A percentile compares a stretch with the other conserved stretches of the same genome.
Conservation (phyloP, 371 early-diverging fungal species). For the Syncephalastrum racemosum region DNA sequence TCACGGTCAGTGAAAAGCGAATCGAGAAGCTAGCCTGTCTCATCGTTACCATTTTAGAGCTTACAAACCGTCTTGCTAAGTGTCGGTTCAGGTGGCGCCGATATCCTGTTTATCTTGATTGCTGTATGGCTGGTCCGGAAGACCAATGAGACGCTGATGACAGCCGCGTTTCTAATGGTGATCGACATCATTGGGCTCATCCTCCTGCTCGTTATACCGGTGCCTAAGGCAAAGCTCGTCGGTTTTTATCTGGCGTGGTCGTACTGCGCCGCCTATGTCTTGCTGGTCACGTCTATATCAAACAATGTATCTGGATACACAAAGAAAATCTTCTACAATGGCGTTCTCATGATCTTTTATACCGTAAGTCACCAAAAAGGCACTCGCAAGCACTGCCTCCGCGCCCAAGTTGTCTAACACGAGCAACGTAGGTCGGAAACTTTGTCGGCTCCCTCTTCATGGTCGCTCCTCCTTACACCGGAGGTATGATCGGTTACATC, state of each 20-base stretch:
- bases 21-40: background rate
- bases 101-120: constrained; percentile 28
- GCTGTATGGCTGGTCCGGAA: constrained; percentile 17
- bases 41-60: constrained; percentile 13
- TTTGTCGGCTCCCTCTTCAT: constrained; percentile 24
- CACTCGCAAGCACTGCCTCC: background rate
- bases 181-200: constrained; percentile 35
- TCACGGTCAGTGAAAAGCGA: constrained; percentile 24
- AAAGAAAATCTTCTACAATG: constrained; percentile 30
- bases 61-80: constrained; percentile 32
- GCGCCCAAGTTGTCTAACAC: background rate
- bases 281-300: constrained; percentile 22
- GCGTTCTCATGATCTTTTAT: constrained; percentile 30
- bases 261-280: constrained; percentile 27
- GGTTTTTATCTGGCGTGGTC: constrained; percentile 30
- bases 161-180: constrained; percentile 22
- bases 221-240: constrained; percentile 24
- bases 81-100: constrained; percentile 25
- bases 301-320: constrained; percentile 25
- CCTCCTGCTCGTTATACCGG: constrained; percentile 29
- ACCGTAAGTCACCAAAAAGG: constrained; percentile 7
- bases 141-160: constrained; percentile 24
- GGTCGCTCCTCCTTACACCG: constrained; percentile 15
- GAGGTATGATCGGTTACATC: constrained; percentile 20
- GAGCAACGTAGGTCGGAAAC: constrained; percentile 17